phyloP scores from a whole-genome alignment of 306 rosid genomes.

The Castanea crenata region DNA sequence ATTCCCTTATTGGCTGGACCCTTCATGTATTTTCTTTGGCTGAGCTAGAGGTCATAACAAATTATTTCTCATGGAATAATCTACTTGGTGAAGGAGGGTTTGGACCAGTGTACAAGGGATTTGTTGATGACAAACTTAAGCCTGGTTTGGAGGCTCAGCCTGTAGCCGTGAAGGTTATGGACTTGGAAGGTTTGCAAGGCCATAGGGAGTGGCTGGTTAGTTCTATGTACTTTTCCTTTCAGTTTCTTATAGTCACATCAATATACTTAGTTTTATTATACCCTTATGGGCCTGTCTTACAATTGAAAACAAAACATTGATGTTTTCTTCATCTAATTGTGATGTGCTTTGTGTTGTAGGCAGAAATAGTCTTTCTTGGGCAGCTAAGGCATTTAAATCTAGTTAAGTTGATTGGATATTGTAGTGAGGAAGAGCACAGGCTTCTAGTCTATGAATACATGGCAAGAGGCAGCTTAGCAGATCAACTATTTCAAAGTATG shows the following conservation, averaged over 20 bases:
- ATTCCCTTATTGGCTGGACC: conserved; percentile 57
- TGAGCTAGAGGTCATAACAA: conserved; percentile 64
- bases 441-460: conserved; percentile 76
- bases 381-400: conserved; percentile 77
- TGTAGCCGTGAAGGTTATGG: conserved; percentile 71
- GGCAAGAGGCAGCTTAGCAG: conserved; percentile 74
- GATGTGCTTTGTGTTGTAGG: conserved; percentile 33
- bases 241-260: not conserved
- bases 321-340: no score
- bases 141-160: conserved; percentile 70
- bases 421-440: conserved; percentile 72
- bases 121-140: conserved; percentile 57
- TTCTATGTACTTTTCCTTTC: not conserved
- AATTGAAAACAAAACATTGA: no score
- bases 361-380: conserved; percentile 79
- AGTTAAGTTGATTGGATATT: conserved; percentile 75
- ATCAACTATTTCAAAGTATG: conserved; percentile 69
- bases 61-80: conserved; percentile 60
- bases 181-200: conserved; percentile 86
- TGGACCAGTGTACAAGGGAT: conserved; percentile 85
- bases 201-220: conserved; percentile 91
- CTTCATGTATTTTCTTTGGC: conserved; percentile 62
- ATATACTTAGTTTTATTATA: no score
- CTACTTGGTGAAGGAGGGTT: conserved; percentile 88
- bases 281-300: no score